Conservation (phyloP, 257 asterid genomes). For the Gentiana dahurica region DNA sequence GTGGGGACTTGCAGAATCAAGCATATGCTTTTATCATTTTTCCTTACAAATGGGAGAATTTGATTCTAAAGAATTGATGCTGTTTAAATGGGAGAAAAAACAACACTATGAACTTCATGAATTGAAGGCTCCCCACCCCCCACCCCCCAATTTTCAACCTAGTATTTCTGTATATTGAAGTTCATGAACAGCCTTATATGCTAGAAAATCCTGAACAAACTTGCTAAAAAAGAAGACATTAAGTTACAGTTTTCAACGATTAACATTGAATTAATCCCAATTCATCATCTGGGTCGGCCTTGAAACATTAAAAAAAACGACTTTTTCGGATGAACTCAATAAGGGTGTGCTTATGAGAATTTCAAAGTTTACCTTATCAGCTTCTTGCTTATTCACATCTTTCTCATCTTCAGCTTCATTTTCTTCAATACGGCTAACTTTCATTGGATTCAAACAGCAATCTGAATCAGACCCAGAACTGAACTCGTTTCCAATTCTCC, state of each 20-base stretch:
- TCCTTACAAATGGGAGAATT: not conserved
- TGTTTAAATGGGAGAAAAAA: conserved; percentile 15
- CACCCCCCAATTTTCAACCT: no score
- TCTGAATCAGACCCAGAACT: conserved; percentile 17
- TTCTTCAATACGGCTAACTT: conserved; percentile 12
- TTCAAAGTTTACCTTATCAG: conserved; percentile 29
- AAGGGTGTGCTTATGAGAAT: not conserved
- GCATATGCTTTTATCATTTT: not conserved
- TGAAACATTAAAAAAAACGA: not conserved
- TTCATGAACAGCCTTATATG: no score
- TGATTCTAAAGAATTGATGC: conserved; percentile 14
- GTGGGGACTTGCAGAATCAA: conserved; percentile 20
- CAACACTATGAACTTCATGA: no score
- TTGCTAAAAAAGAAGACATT: not conserved
- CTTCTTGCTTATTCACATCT: conserved; percentile 21
- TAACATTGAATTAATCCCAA: not conserved
- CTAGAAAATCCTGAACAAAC: not conserved
- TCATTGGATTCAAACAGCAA: conserved; percentile 17
- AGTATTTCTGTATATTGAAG: no score
- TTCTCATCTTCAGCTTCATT: conserved; percentile 20
- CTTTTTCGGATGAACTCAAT: not conserved
- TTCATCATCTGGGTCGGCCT: conserved; percentile 14
- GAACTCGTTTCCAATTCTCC: conserved; percentile 13
- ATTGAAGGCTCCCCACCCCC: no score
- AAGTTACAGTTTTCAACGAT: not conserved